These are phyloP conservation scores for Echria macrotheca DNA, from an alignment of 495 filamentous ascomycete genomes.

Conservation along the genomic window DNA sequence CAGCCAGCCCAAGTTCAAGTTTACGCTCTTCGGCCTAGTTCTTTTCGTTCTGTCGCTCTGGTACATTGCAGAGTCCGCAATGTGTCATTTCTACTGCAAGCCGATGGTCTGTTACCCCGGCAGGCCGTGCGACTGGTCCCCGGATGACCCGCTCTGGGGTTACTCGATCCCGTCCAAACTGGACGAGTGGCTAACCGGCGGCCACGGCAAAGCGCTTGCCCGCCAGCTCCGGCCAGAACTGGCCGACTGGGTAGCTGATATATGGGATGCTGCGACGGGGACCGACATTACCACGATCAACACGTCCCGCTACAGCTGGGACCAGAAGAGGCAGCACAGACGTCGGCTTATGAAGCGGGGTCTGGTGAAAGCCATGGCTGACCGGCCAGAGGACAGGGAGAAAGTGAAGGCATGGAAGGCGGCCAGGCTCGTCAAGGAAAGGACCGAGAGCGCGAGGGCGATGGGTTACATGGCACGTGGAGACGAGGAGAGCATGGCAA, in stretches of 20 bases:
- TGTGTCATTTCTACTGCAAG: slow-evolving; percentile 60
- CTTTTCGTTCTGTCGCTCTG: slow-evolving; percentile 45
- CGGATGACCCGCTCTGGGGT: slow-evolving; percentile 47
- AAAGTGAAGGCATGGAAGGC: slow-evolving; percentile 30
- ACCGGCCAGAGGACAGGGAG: slow-evolving; percentile 28
- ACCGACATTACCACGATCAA: slow-evolving; percentile 35
- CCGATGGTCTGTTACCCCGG: slow-evolving; percentile 44
- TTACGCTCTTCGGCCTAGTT: slow-evolving; percentile 54
- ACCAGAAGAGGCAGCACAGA: slow-evolving; percentile 31
- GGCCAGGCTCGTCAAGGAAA: slow-evolving; percentile 29
- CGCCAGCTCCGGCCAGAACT: slow-evolving; percentile 29
- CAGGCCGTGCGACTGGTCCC: slow-evolving; percentile 41
- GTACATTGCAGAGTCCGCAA: slow-evolving; percentile 54
- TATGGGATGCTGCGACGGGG: slow-evolving; percentile 35
- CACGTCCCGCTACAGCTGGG: slow-evolving; percentile 21
- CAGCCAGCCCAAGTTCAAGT: slow-evolving; percentile 39
- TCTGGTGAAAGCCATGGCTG: slow-evolving; percentile 24
- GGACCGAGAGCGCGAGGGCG: slow-evolving; percentile 19
- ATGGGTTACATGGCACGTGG: slow-evolving; percentile 25
- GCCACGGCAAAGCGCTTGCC: slow-evolving; percentile 29
- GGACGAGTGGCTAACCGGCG: slow-evolving; percentile 49
- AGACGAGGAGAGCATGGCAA: slow-evolving; percentile 33
- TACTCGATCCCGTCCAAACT: slow-evolving; percentile 51
- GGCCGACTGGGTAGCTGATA: slow-evolving; percentile 36
- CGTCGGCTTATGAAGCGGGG: slow-evolving; percentile 39